Conservation (phyloP, 179 eudicot species). For the Drosera spatulata region DNA sequence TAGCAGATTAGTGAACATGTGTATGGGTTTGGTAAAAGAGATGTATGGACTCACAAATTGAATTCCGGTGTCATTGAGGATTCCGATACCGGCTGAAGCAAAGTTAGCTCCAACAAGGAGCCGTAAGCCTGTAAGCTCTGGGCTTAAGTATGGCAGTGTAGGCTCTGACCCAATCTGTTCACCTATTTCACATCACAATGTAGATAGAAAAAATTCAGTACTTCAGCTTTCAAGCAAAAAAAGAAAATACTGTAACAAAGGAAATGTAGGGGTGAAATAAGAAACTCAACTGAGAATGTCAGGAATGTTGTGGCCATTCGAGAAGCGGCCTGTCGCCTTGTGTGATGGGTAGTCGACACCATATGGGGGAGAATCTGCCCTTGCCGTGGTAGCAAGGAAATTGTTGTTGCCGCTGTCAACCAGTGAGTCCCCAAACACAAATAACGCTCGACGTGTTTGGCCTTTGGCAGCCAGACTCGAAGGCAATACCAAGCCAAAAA, state of each 20-base stretch:
- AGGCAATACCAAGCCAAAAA: slow-evolving; percentile 1
- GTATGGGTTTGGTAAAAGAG: not conserved
- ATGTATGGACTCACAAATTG: slow-evolving; percentile 51
- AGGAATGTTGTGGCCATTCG: slow-evolving; percentile 61
- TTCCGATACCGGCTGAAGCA: slow-evolving; percentile 89
- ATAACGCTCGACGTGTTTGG: slow-evolving; percentile 39
- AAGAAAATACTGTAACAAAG: not conserved
- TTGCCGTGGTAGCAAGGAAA: slow-evolving; percentile 33
- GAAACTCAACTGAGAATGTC: slow-evolving; percentile 48
- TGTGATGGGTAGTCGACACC: slow-evolving; percentile 41
- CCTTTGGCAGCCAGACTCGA: not conserved
- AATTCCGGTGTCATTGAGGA: slow-evolving; percentile 80
- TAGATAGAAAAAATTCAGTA: not conserved
- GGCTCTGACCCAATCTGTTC: slow-evolving; percentile 45
- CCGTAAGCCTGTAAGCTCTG: slow-evolving; percentile 35
- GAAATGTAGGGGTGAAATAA: not conserved
- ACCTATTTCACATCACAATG: slow-evolving; percentile 21
- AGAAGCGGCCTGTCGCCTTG: slow-evolving; percentile 54
- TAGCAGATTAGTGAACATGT: not conserved
- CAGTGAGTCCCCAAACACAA: slow-evolving; percentile 63
- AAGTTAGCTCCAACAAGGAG: slow-evolving; percentile 77
- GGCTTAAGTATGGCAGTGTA: slow-evolving; percentile 69
- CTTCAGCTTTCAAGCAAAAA: not conserved
- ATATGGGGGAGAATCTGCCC: slow-evolving; percentile 41
- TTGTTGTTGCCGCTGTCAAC: slow-evolving; percentile 10